These are phyloP conservation scores for Tarenaya hassleriana DNA, from an alignment of 345 rosid genomes.

Conservation along the genomic window DNA sequence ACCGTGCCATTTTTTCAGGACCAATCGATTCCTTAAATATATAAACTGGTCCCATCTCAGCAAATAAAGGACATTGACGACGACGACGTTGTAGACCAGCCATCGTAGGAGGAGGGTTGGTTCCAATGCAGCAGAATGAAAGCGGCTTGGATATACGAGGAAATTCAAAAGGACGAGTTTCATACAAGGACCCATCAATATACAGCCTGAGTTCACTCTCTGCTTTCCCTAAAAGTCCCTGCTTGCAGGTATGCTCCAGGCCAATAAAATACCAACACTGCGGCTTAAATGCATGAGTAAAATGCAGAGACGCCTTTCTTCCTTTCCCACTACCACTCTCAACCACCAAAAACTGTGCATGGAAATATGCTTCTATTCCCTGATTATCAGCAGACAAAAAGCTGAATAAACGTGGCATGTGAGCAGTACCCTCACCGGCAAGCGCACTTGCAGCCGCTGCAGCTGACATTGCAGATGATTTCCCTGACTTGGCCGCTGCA, in stretches of 20 bases:
- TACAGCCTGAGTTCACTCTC: slow-evolving; percentile 89
- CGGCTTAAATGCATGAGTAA: slow-evolving; percentile 97
- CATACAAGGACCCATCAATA: slow-evolving; percentile 90
- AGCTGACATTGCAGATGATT: slow-evolving; percentile 98
- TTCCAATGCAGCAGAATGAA: slow-evolving; percentile 96
- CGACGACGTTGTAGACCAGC: slow-evolving; percentile 99
- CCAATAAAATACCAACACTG: slow-evolving; percentile 99
- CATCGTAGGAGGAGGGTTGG: slow-evolving; percentile 97
- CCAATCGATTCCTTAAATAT: slow-evolving; percentile 95
- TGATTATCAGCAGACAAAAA: slow-evolving; percentile 95
- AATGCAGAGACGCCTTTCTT: slow-evolving; percentile 90
- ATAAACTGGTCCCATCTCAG: slow-evolving; percentile 97
- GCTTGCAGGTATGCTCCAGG: slow-evolving; percentile 81
- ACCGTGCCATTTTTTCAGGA: slow-evolving; percentile 79
- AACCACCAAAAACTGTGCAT: slow-evolving; percentile 96
- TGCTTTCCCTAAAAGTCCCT: slow-evolving; percentile 84
- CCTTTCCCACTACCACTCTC: slow-evolving; percentile 94
- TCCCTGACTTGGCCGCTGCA: slow-evolving; percentile 95
- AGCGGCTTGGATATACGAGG: slow-evolving; percentile 94
- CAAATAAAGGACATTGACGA: slow-evolving; percentile 96
- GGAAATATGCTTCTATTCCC: slow-evolving; percentile 96
- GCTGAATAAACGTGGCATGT: slow-evolving; percentile 98
- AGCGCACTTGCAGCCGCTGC: slow-evolving; percentile 99
- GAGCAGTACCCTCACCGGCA: slow-evolving; percentile 97
- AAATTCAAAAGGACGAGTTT: slow-evolving; percentile 90